phyloP scores from a whole-genome alignment of 306 rosid species.

The Erythrophleum fordii region DNA sequence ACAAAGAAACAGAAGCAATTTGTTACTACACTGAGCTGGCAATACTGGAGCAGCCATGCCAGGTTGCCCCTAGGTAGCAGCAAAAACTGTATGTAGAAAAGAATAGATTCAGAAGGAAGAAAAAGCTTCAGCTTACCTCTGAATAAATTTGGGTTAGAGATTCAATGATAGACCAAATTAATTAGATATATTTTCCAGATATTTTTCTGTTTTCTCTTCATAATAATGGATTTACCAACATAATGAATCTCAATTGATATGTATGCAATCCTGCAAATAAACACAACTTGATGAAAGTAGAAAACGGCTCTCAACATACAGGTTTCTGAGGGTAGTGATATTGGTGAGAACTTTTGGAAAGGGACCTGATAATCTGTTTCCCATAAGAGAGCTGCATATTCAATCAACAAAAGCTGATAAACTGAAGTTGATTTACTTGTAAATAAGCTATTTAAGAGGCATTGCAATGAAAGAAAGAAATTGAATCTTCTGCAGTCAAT shows the following conservation, averaged over 20 bases:
- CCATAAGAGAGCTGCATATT: conserved; percentile 81
- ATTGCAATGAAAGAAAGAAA: conserved; percentile 37
- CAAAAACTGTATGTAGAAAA: not conserved
- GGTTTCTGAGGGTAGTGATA: conserved; percentile 78
- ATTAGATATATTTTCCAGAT: not conserved
- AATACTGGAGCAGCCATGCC: not conserved
- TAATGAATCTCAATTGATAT: not conserved
- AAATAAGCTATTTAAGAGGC: not conserved
- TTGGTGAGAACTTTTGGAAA: conserved; percentile 83
- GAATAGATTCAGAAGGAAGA: not conserved
- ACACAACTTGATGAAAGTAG: conserved; percentile 26
- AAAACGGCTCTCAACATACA: conserved; percentile 62
- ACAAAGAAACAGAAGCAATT: conserved; percentile 16
- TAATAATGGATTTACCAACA: not conserved
- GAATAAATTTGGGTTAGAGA: not conserved
- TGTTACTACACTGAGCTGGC: conserved; percentile 24
- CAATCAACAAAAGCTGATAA: conserved; percentile 35
- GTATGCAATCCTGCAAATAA: not conserved
- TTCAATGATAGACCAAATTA: not conserved
- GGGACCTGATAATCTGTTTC: conserved; percentile 87
- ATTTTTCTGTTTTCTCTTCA: not conserved
- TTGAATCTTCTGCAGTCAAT: too few relatives aligned
- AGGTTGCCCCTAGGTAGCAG: not conserved
- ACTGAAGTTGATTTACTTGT: not conserved
- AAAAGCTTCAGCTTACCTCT: not conserved